Conservation (phyloP, 257 asterid species). For the Verbena officinalis region DNA sequence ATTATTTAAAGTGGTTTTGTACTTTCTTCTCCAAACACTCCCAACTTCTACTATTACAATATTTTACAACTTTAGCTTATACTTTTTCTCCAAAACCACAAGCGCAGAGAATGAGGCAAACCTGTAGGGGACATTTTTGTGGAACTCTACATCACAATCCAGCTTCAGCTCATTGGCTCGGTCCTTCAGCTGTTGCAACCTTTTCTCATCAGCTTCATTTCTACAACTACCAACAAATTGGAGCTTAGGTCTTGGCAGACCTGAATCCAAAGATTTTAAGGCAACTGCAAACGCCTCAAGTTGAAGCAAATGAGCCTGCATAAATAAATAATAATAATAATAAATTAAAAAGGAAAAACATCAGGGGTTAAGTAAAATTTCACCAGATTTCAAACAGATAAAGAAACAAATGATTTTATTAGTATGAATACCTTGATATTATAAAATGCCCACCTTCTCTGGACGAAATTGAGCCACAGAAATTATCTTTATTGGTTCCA, state of each 20-base stretch:
- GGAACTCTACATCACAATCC: constrained; percentile 85
- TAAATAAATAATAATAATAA: neutral
- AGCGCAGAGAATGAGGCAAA: constrained; percentile 31
- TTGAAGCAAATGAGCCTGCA: constrained; percentile 87
- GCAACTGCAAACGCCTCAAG: constrained; percentile 91
- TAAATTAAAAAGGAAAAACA: too few relatives aligned
- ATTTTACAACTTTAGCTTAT: too few relatives aligned
- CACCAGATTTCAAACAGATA: constrained; percentile 23
- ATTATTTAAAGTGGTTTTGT: too few relatives aligned
- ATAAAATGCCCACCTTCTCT: constrained; percentile 87
- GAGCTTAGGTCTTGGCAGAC: constrained; percentile 71
- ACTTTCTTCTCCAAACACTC: too few relatives aligned
- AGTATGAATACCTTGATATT: constrained; percentile 54
- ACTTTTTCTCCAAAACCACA: too few relatives aligned
- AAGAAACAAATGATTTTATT: constrained; percentile 22
- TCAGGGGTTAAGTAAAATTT: constrained; percentile 24
- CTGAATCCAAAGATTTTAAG: constrained; percentile 49
- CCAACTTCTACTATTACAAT: too few relatives aligned
- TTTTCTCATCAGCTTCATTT: constrained; percentile 89
- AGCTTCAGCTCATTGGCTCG: constrained; percentile 67
- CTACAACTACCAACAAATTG: constrained; percentile 96
- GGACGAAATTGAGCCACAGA: constrained; percentile 99
- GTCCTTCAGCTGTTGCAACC: constrained; percentile 80
- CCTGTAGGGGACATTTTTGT: constrained; percentile 86
- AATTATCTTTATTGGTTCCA: constrained; percentile 65